Evolutionary conservation across 306 rosid genomes (phyloP).

Genomic region (Ormosia semicastrata): DNA sequence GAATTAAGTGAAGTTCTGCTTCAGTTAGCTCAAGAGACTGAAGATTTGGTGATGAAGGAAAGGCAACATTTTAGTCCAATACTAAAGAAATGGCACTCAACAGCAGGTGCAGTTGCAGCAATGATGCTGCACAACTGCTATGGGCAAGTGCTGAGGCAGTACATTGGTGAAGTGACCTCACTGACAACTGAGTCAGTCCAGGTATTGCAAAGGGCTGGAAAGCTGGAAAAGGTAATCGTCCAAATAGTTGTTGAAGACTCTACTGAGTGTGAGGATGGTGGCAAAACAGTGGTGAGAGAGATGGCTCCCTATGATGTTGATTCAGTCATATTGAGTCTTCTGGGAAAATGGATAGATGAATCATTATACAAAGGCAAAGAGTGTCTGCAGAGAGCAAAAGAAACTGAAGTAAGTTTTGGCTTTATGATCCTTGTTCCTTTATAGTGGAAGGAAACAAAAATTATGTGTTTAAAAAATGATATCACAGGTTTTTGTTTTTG

Average conservation of each 20-base stretch:
- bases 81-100: slow-evolving; percentile 76
- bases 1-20: slow-evolving; percentile 51
- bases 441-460: neutral
- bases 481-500: neutral
- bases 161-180: slow-evolving; percentile 43
- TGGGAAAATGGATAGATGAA: slow-evolving; percentile 71
- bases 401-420: slow-evolving; percentile 64
- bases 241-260: slow-evolving; percentile 86
- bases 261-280: slow-evolving; percentile 84
- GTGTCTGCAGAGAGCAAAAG: slow-evolving; percentile 56
- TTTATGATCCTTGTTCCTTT: neutral
- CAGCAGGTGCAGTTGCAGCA: slow-evolving; percentile 77
- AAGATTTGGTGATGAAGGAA: slow-evolving; percentile 65
- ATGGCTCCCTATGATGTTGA: slow-evolving; percentile 90
- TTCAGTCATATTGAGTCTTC: slow-evolving; percentile 55
- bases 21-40: slow-evolving; percentile 69
- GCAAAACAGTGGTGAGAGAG: slow-evolving; percentile 68
- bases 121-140: slow-evolving; percentile 67
- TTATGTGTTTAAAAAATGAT: neutral
- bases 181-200: slow-evolving; percentile 60
- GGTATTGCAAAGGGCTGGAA: slow-evolving; percentile 69
- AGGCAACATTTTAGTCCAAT: slow-evolving; percentile 72
- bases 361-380: slow-evolving; percentile 54
- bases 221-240: slow-evolving; percentile 69
- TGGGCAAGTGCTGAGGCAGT: slow-evolving; percentile 64